Evolutionary conservation across 805 yeast species (phyloP).

Genomic region (Kluyveromyces siamensis): DNA sequence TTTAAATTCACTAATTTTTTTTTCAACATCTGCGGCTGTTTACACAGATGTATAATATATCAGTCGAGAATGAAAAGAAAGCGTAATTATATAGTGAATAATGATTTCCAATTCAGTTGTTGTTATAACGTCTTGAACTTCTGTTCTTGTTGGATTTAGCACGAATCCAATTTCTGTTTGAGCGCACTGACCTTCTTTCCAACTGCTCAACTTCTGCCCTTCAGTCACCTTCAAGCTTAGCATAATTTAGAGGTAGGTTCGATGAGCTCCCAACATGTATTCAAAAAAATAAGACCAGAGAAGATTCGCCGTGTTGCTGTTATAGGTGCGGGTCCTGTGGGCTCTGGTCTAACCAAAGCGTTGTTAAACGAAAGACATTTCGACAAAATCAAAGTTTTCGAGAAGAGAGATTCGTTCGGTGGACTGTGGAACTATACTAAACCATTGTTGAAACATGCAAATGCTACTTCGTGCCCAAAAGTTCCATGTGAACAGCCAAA

Average conservation of each 20-base stretch:
- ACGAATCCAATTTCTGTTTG: too few species aligned
- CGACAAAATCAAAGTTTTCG: conserved; percentile 44
- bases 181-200: too few species aligned
- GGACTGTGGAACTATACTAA: conserved; percentile 66
- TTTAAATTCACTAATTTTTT: too few species aligned
- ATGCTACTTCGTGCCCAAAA: conserved; percentile 8
- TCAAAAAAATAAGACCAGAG: not conserved
- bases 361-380: conserved; percentile 41
- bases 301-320: conserved; percentile 41
- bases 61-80: too few species aligned
- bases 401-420: conserved; percentile 46
- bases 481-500: conserved; percentile 28
- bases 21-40: too few species aligned
- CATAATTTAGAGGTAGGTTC: not conserved
- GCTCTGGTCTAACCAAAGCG: conserved; percentile 54
- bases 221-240: not conserved
- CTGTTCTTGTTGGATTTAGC: too few species aligned
- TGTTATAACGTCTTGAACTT: too few species aligned
- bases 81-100: too few species aligned
- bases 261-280: not conserved
- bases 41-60: too few species aligned
- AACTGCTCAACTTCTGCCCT: too few species aligned
- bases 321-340: conserved; percentile 69
- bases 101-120: too few species aligned
- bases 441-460: conserved; percentile 8